Base-by-base conservation (phyloP, 495 filamentous ascomycete species). In the Pyrenopolyporus hunteri region DNA sequence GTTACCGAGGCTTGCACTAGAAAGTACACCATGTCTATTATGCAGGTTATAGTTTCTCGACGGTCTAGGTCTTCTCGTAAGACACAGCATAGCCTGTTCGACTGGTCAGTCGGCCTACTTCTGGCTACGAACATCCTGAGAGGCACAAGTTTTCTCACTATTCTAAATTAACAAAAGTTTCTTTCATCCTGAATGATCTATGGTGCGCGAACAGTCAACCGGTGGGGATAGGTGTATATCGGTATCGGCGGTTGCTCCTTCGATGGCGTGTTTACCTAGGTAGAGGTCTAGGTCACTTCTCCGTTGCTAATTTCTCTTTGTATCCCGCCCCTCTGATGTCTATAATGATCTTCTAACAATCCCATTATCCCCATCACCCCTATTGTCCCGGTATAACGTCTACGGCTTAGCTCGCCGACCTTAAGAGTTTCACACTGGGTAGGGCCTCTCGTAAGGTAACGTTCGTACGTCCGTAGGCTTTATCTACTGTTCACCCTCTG, bases 131-230 rank as follows among this genome's bases (percentile, higher is more conserved):
- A 62, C 52, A 64, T 66, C 58, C 44, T 36, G 59, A 67, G 57
- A 40, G 37, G 35, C 59, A 31, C 14, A 58, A 56, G 58, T 51
- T 59, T 67, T 60, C 43, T 59, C 57, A 46, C 26, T 60, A 66
- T 58, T 59, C 66, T 50, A 37, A 70, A 68, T 64, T 26, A 64
- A 68, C 63, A 71, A 71, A 71, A 66, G 65, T 68, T 71, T 64
- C 62, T 64, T 71, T 62, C 50, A 66, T 46, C 51, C 48, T 31
- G 51, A 55, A 57, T 50, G n/a, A n/a, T n/a, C n/a, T 44, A 53
- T 51, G 39, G 44, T 48, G 29, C 58, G 54, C 33, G 40, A 63
- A 55, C 42, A 31, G 40, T 43, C 43, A 26, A 40, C 22, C 57
- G 49, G 36, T 52, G 23, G 29, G 50, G 25, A 48, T 57, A 48